Percentiles rank a stretch among this genome's conserved stretches.
These are phyloP conservation scores for Umbelopsis sp. DNA, from an alignment of 371 early-diverging fungal genomes.

Conservation along the genomic window DNA sequence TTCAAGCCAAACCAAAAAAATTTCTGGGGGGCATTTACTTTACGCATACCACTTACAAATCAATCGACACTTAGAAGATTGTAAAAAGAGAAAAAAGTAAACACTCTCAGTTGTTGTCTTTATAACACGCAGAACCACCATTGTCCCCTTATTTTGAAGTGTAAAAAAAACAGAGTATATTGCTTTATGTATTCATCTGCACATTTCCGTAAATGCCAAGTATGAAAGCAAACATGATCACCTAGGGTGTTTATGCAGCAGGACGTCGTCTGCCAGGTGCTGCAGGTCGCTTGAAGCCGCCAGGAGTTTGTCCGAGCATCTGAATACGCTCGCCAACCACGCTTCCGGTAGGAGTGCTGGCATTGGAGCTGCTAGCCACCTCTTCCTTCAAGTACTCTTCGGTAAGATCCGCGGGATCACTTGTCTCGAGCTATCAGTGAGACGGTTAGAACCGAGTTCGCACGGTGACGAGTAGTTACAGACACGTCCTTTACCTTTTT, in stretches of 20 bases:
- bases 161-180: not conserved
- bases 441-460: too few species aligned
- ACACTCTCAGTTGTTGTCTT: not conserved
- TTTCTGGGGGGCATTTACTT: too few species aligned
- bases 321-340: slow-evolving; percentile 47
- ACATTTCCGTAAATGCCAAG: not conserved
- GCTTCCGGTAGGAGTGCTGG: slow-evolving; percentile 19
- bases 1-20: too few species aligned
- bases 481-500: slow-evolving; percentile 58
- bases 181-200: not conserved
- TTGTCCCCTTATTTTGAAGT: too few species aligned
- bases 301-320: slow-evolving; percentile 40
- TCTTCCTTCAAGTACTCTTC: slow-evolving; percentile 62
- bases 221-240: not conserved
- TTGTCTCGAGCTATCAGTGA: slow-evolving; percentile 65
- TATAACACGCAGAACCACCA: too few species aligned
- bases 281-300: slow-evolving; percentile 51
- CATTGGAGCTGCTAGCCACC: slow-evolving; percentile 33
- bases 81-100: not conserved
- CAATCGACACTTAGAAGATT: not conserved
- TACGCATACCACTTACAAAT: too few species aligned
- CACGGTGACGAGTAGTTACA: too few species aligned
- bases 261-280: slow-evolving; percentile 58
- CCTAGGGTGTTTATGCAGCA: not conserved
- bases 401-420: slow-evolving; percentile 66